These are phyloP conservation scores for Albugo candida DNA, from an alignment of 352 stramenopile species.

Conservation along the genomic window DNA sequence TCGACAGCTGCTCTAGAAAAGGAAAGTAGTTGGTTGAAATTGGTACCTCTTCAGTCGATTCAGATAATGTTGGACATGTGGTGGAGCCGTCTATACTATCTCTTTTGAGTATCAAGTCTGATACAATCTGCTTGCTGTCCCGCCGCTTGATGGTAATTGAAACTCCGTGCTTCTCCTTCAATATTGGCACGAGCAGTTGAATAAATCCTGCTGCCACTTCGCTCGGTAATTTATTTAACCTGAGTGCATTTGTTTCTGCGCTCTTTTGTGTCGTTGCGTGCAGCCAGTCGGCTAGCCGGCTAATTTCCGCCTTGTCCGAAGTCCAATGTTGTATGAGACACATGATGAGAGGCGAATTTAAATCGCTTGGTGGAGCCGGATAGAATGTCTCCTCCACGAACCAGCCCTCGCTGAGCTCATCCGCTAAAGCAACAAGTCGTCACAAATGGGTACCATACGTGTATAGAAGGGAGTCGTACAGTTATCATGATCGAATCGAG, in stretches of 20 bases:
- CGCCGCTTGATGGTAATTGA: constrained; percentile 37
- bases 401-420: constrained; percentile 20
- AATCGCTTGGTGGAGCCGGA: constrained; percentile 30
- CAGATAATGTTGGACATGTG: too few species aligned
- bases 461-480: too few species aligned
- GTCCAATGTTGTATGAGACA: constrained; percentile 46
- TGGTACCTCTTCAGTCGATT: too few species aligned
- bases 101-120: constrained; percentile 35
- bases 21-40: too few species aligned
- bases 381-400: constrained; percentile 29
- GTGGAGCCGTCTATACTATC: not conserved
- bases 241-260: constrained; percentile 10
- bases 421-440: constrained; percentile 10
- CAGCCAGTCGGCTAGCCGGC: constrained; percentile 35
- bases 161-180: constrained; percentile 40
- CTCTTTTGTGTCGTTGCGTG: constrained; percentile 32
- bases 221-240: constrained; percentile 22
- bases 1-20: too few species aligned
- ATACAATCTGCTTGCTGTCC: constrained; percentile 32
- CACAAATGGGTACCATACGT: not conserved
- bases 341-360: constrained; percentile 45
- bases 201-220: constrained; percentile 38
- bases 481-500: too few species aligned
- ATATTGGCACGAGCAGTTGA: constrained; percentile 42
- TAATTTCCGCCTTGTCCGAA: constrained; percentile 36